Conservation (phyloP, 257 asterid species). For the Fraxinus americana region DNA sequence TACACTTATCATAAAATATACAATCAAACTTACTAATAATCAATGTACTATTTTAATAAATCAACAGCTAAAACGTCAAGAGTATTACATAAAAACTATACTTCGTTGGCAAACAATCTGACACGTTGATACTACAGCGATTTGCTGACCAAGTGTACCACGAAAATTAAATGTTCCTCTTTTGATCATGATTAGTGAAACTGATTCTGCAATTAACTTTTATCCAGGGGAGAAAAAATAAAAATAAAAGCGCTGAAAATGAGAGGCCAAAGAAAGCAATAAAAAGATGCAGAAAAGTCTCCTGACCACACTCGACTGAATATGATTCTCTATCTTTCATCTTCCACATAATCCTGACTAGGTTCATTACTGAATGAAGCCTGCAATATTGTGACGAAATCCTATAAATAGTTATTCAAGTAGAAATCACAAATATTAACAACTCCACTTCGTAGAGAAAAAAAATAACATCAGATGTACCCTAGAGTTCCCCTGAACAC, state of each 20-base stretch:
- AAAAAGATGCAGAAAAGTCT: slow-evolving; percentile 5
- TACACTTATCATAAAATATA: no score
- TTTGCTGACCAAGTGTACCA: no score
- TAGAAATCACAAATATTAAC: background rate
- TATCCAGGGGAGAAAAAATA: background rate
- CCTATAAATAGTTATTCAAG: slow-evolving; percentile 24
- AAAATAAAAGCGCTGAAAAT: background rate
- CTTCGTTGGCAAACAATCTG: no score
- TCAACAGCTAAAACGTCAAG: no score
- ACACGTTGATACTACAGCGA: no score
- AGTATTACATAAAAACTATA: no score
- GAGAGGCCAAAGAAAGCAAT: slow-evolving; percentile 2
- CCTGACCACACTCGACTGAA: slow-evolving; percentile 22
- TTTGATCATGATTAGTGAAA: no score
- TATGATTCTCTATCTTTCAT: slow-evolving; percentile 30
- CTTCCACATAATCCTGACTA: slow-evolving; percentile 35
- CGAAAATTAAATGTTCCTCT: no score
- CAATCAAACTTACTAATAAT: no score
- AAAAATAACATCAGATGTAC: slow-evolving; percentile 24
- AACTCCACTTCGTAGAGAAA: background rate
- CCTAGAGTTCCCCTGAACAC: slow-evolving; percentile 49
- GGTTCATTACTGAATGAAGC: slow-evolving; percentile 37
- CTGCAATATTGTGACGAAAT: background rate
- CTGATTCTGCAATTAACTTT: background rate
- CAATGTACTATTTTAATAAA: no score